Percentiles rank a stretch among this genome's conserved stretches.
These are phyloP conservation scores for Herpetospermum pedunculosum DNA, from an alignment of 306 rosid genomes.

Conservation along the genomic window DNA sequence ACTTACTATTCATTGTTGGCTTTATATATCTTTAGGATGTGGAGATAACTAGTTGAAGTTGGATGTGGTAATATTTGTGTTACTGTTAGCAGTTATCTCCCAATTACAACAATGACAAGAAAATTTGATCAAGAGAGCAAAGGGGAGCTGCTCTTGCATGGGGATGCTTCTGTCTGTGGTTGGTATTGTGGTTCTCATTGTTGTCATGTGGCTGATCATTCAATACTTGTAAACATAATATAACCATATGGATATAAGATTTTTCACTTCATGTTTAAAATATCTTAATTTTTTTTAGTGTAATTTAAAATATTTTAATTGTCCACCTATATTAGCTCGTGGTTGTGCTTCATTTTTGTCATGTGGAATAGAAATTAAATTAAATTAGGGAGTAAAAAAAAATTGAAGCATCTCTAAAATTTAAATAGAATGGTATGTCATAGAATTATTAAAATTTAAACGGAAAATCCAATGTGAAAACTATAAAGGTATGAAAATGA, in stretches of 20 bases:
- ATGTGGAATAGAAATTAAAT: not conserved
- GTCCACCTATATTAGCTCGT: not conserved
- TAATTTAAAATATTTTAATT: not conserved
- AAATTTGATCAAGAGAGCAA: constrained; percentile 14
- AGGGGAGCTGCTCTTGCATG: constrained; percentile 24
- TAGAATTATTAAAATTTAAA: too few species aligned
- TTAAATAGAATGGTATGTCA: too few species aligned
- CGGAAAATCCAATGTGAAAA: too few species aligned
- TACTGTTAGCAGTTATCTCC: too few species aligned
- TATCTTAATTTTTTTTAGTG: too few species aligned
- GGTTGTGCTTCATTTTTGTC: not conserved
- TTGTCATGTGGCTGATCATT: constrained; percentile 14
- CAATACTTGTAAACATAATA: constrained; percentile 13
- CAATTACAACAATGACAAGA: not conserved
- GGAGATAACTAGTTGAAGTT: not conserved
- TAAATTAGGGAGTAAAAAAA: not conserved
- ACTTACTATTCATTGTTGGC: not conserved
- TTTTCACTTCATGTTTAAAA: not conserved
- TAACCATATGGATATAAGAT: not conserved
- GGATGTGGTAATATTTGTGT: not conserved
- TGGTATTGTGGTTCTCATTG: constrained; percentile 11
- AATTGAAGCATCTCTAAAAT: too few species aligned
- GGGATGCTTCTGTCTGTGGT: constrained; percentile 19
- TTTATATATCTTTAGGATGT: not conserved
- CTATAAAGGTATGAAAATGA: too few species aligned